Base-by-base conservation (phyloP, 1,284 basidiomycete genomes). In the Fomitopsis betulina region DNA sequence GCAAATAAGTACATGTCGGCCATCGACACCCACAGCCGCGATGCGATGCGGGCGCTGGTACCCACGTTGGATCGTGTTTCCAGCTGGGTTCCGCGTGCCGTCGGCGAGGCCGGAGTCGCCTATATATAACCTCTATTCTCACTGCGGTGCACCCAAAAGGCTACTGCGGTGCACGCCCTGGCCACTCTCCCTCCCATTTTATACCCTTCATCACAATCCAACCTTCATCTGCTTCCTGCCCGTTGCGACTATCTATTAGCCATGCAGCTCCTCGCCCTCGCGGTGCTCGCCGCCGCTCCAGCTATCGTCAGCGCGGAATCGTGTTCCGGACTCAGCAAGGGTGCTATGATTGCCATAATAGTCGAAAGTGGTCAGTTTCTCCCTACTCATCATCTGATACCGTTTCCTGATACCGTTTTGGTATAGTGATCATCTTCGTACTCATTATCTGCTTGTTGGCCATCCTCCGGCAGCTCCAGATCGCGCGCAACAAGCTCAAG, bases 311-410 rank as follows among this genome's bases (percentile, higher is more conserved):
- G 53, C 17, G 58, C 58, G 21, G 49, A 37, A 8, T 17, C 47
- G n/a, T 58, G 42, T 43, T 58, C 53, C 33, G 58, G 58, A 8
- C 49, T 58, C 21, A 58, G 58, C 45, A 55, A 32, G n/a, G 53
- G 47, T 8, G 58, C 58, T 15, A 55, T 58, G 21, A 42, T 35
- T 38, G 58, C 40, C 12, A 55, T 58, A 19, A 45, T 55, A 10
- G 40, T 55, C 5, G 56, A 57, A 21, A 57, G 56, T 33, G 56
- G 54, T 56, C 23, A 2, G 54, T 53, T 15, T 21, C n/a, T 27
- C 17, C 27, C 33, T 5, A 23, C 38, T n/a, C 21, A 17, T 33
- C 3, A 19, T 13, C 21, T 12, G 35, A 2, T 13, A 33, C 12
- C 35, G 43, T 7, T 37, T 17, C 13, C 39, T 57, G 32, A 57